Conservation (phyloP, 371 early-diverging fungal species). For the Syncephalastrum racemosum region DNA sequence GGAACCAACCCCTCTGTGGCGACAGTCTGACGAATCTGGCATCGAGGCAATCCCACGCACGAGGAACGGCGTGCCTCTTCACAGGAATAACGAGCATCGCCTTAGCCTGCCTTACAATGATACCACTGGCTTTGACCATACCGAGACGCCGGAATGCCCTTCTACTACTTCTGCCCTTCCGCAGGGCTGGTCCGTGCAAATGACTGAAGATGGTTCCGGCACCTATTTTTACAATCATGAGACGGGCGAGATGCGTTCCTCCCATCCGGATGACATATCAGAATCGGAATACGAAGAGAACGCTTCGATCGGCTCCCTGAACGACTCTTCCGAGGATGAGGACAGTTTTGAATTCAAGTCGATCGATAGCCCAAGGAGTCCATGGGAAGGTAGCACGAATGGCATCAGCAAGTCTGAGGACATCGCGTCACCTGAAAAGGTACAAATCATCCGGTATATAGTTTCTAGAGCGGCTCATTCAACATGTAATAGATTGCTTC, state of each 20-base stretch:
- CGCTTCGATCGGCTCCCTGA: constrained; percentile 12
- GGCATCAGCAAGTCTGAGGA: constrained; percentile 6
- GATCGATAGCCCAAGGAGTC: constrained; percentile 12
- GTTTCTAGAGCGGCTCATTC: background rate
- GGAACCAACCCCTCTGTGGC: too few relatives aligned
- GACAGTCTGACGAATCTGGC: constrained; percentile 12
- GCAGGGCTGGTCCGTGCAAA: constrained; percentile 43
- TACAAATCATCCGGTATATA: background rate
- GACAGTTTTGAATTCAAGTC: constrained; percentile 19
- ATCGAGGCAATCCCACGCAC: constrained; percentile 9
- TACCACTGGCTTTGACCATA: background rate
- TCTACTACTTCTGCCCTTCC: constrained; percentile 24
- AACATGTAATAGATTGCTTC: constrained; percentile 28
- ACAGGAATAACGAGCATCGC: constrained; percentile 23
- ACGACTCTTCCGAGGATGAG: constrained; percentile 16
- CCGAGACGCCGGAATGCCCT: too few relatives aligned
- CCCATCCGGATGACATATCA: constrained; percentile 32
- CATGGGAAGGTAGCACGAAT: constrained; percentile 14
- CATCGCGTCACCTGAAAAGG: constrained; percentile 19
- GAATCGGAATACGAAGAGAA: constrained; percentile 22
- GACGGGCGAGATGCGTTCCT: constrained; percentile 50
- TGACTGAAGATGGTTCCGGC: constrained; percentile 45
- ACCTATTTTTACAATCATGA: constrained; percentile 45
- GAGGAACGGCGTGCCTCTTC: constrained; percentile 22
- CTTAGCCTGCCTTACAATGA: constrained; percentile 22